Base-by-base conservation (phyloP, 2,329 filamentous ascomycete species). In the Seiridium cupressi region DNA sequence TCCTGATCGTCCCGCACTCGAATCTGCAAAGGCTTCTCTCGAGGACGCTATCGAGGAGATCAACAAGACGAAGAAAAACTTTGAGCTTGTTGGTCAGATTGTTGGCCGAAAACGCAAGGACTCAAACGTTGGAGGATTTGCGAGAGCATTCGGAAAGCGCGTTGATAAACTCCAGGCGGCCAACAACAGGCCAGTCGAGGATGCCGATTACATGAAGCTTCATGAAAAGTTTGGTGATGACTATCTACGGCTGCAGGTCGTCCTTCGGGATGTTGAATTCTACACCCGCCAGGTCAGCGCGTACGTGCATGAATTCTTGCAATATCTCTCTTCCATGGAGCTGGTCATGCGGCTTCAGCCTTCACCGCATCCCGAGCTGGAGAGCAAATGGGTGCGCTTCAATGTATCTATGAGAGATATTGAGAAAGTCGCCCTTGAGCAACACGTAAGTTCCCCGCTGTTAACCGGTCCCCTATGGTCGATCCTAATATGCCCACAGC, bases 11-110 rank as follows among this genome's bases (percentile, higher is more conserved):
- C 79, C 82, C 34, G 79, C 84, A 7, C 83, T 99, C 40, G 63
- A 80, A 55, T 70, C 73, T 4, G 83, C 85, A 40, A 82, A 82
- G 63, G 76, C 77, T 1, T 74, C 77, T 3, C 71, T 89, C 10
- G 86, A 90, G 64, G 84, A 82, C 44, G 89, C 93, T 8, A 86
- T 91, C 31, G 85, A 90, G 57, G 90, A 94, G 62, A 98, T 98
- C 74, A 97, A 99, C 77, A 93, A 96, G 72, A 89, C 93, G 58
- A 98, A 97, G 79, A 96, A 94, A 77, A 93, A 96, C 57, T 93
- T 94, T 61, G 92, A 97, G 74, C 85, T 96, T 51, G 91, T 98
- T 32, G 93, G 92, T 3, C 90, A 96, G 74, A 93, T 96, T 60
- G 91, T 97, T 36, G 83, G 89, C 60, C 84, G 92, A 60, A 94